Evolutionary conservation across 345 rosid genomes (phyloP).

Genomic region (Citrus glauca): DNA sequence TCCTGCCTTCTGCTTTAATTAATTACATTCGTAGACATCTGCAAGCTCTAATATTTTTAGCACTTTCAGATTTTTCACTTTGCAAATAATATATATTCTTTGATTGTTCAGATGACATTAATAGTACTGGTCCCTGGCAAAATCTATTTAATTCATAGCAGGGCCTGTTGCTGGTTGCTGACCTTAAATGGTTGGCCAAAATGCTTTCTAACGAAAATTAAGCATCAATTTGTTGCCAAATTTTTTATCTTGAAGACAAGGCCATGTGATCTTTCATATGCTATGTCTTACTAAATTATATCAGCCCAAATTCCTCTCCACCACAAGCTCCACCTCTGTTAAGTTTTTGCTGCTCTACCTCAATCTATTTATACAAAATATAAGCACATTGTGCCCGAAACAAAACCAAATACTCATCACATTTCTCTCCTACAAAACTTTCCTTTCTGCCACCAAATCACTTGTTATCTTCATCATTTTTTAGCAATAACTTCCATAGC

Average conservation of each 20-base stretch:
- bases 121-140: neutral
- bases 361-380: neutral
- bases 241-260: neutral
- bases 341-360: neutral
- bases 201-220: neutral
- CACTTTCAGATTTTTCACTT: neutral
- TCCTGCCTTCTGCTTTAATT: neutral
- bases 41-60: neutral
- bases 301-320: neutral
- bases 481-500: neutral
- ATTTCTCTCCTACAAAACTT: neutral
- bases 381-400: neutral
- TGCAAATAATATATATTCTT: neutral
- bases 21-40: neutral
- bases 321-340: neutral
- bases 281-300: neutral
- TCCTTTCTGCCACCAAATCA: neutral
- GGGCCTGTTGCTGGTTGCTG: neutral
- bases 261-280: neutral
- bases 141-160: neutral
- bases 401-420: constrained; percentile 7
- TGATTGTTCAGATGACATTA: neutral
- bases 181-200: neutral
- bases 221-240: neutral
- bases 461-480: neutral